These are phyloP conservation scores for Trichoderma lentiforme DNA, from an alignment of 2,329 filamentous ascomycete genomes.

Conservation along the genomic window DNA sequence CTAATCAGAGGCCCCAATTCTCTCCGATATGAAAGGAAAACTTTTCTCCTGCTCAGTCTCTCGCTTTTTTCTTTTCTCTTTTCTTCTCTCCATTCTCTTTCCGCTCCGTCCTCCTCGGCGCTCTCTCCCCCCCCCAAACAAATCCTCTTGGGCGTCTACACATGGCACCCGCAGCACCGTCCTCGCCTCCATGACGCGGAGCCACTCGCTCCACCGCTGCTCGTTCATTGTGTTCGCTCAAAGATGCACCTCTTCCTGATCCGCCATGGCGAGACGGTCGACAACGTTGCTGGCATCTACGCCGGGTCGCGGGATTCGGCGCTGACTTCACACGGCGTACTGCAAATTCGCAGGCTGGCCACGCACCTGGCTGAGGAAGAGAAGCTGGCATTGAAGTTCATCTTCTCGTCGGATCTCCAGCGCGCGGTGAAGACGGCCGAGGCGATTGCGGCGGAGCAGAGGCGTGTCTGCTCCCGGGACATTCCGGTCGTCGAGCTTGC, in stretches of 20 bases:
- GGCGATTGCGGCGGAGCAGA: constrained; percentile 59
- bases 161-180: constrained; percentile 18
- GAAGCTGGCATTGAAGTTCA: constrained; percentile 47
- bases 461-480: constrained; percentile 18
- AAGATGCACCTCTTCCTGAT: constrained; percentile 63
- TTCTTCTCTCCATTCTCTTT: not conserved
- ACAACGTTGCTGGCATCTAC: constrained; percentile 77
- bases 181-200: constrained; percentile 20
- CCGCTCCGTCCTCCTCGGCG: not conserved
- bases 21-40: constrained; percentile 3
- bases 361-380: constrained; percentile 49
- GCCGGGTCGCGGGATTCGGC: constrained; percentile 78
- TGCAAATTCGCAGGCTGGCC: constrained; percentile 73
- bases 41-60: not conserved
- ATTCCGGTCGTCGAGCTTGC: constrained; percentile 25
- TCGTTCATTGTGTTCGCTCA: constrained; percentile 6
- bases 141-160: not conserved
- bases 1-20: constrained; percentile 5
- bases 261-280: constrained; percentile 85
- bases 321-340: constrained; percentile 75
- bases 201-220: constrained; percentile 15
- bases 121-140: not conserved
- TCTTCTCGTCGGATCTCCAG: constrained; percentile 76
- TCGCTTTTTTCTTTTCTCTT: not conserved
- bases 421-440: constrained; percentile 70